Percentiles rank a stretch among this genome's conserved stretches.
Conservation (phyloP, 257 asterid species). For the Henckelia pumila region DNA sequence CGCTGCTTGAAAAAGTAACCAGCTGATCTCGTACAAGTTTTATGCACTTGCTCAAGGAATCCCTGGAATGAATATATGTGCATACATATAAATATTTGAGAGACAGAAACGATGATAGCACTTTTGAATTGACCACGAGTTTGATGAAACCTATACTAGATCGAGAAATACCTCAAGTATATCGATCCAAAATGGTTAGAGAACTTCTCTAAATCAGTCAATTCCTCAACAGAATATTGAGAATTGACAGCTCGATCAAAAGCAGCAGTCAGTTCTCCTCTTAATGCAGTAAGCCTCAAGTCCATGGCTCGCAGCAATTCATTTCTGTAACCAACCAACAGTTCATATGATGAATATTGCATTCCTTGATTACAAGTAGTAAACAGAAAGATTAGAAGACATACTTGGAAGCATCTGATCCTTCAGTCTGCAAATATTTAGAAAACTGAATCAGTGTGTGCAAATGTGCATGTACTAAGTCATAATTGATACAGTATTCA, state of each 20-base stretch:
- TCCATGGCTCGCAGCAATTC: background rate
- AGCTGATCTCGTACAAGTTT: conserved; percentile 30
- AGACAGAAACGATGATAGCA: conserved; percentile 2
- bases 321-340: conserved; percentile 46
- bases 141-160: conserved; percentile 4
- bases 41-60: conserved; percentile 50
- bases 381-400: conserved; percentile 25
- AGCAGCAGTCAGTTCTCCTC: conserved; percentile 2
- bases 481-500: background rate
- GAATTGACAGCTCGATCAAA: conserved; percentile 55
- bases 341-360: conserved; percentile 25
- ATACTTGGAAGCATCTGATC: conserved; percentile 75
- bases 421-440: conserved; percentile 9
- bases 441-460: conserved; percentile 26
- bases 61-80: conserved; percentile 49
- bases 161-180: conserved; percentile 54
- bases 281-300: background rate
- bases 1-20: conserved; percentile 16
- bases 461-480: conserved; percentile 1
- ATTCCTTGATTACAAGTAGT: conserved; percentile 18
- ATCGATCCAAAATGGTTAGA: conserved; percentile 26
- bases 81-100: conserved; percentile 8
- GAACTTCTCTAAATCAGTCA: conserved; percentile 55
- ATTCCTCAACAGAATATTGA: conserved; percentile 53
- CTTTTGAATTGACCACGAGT: conserved; percentile 24